Conservation (phyloP, 495 filamentous ascomycete species). For the Ramalina intermedia region DNA sequence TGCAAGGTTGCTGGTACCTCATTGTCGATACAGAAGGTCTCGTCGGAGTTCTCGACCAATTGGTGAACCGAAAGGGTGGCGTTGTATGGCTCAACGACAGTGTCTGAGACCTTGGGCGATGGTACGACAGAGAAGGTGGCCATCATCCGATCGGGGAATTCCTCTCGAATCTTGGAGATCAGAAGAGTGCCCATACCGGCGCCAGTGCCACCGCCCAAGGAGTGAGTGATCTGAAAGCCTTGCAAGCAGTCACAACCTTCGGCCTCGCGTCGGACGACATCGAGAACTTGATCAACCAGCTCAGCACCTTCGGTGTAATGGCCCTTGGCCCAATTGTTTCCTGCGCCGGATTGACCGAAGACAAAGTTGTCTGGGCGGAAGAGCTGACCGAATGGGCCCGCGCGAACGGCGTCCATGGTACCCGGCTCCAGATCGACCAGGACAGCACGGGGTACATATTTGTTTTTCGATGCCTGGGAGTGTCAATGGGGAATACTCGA, state of each 20-base stretch:
- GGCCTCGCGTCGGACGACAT: slow-evolving; percentile 97
- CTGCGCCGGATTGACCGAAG: slow-evolving; percentile 97
- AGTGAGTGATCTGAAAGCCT: slow-evolving; percentile 99
- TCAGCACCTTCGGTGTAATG: slow-evolving; percentile 99
- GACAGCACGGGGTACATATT: slow-evolving; percentile 98
- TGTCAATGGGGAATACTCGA: slow-evolving; percentile 8
- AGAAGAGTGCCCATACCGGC: slow-evolving; percentile 99
- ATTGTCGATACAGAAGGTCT: slow-evolving; percentile 99
- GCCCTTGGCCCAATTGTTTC: slow-evolving; percentile 99
- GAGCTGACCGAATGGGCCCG: slow-evolving; percentile 96
- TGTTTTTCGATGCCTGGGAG: slow-evolving; percentile 76
- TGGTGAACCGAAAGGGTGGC: slow-evolving; percentile 98
- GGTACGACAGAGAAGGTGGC: slow-evolving; percentile 99
- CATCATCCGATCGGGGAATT: slow-evolving; percentile 99
- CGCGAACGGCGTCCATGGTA: slow-evolving; percentile 99
- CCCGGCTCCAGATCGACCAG: slow-evolving; percentile 96
- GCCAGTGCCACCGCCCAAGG: slow-evolving; percentile 98
- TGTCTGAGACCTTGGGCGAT: slow-evolving; percentile 99
- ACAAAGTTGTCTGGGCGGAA: slow-evolving; percentile 99
- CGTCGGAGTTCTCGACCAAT: slow-evolving; percentile 99
- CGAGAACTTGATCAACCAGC: slow-evolving; percentile 93
- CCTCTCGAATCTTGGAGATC: slow-evolving; percentile 99
- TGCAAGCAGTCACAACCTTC: slow-evolving; percentile 99
- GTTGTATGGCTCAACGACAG: slow-evolving; percentile 99
- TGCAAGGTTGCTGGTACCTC: slow-evolving; percentile 39